Conservation (phyloP, 1,284 basidiomycete genomes). For the Paramarasmius palmivorus region DNA sequence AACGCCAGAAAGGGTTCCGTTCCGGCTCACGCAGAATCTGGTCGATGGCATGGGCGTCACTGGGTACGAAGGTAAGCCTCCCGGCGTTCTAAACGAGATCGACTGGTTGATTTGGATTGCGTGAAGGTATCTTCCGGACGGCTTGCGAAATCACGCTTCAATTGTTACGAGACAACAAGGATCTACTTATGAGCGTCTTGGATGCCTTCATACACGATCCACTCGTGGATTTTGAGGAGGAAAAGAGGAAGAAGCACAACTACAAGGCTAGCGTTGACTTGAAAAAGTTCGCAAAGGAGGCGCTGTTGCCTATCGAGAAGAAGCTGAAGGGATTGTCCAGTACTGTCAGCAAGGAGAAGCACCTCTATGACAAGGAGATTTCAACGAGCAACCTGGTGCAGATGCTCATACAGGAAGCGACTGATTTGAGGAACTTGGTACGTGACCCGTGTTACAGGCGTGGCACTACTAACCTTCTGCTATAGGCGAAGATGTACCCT, state of each 20-base stretch:
- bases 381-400: constrained; percentile 89
- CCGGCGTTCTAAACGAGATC: too few relatives aligned
- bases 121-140: constrained; percentile 86
- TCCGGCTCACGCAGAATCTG: constrained; percentile 94
- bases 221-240: constrained; percentile 93
- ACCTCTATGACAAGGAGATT: constrained; percentile 56
- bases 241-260: constrained; percentile 55
- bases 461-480: constrained; percentile 7
- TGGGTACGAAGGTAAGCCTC: constrained; percentile 79
- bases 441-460: constrained; percentile 26
- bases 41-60: constrained; percentile 93
- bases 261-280: constrained; percentile 55
- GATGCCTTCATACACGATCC: constrained; percentile 99
- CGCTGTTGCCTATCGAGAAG: constrained; percentile 78
- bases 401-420: constrained; percentile 86
- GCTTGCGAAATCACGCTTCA: constrained; percentile 92
- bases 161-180: constrained; percentile 88
- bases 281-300: constrained; percentile 66
- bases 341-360: constrained; percentile 22
- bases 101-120: neutral
- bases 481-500: constrained; percentile 75
- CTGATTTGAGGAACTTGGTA: constrained; percentile 73
- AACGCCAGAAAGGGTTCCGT: constrained; percentile 92
- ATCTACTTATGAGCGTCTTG: constrained; percentile 93
- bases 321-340: constrained; percentile 80